Percentiles rank a stretch among this genome's conserved stretches.
Evolutionary conservation across 2,329 filamentous ascomycete species (phyloP).

Genomic region (Dactylellina drechsleri): DNA sequence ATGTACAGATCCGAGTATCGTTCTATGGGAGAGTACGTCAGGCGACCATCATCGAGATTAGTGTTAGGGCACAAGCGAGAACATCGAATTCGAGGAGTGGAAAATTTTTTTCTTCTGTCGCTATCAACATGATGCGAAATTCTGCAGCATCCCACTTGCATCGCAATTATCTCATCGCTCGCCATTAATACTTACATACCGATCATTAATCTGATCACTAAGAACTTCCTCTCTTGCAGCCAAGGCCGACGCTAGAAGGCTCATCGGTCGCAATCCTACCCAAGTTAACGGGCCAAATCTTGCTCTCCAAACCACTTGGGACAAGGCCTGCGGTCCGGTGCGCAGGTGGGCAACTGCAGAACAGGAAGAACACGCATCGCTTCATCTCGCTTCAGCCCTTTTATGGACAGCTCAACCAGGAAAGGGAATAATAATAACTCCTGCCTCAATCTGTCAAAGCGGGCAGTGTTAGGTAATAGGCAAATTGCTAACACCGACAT

Average conservation of each 20-base stretch:
- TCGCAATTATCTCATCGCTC: conserved; percentile 51
- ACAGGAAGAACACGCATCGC: conserved; percentile 51
- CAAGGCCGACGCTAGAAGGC: conserved; percentile 51
- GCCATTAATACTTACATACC: too few relatives aligned
- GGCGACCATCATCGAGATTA: conserved; percentile 52
- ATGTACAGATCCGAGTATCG: conserved; percentile 41
- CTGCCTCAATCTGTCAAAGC: conserved; percentile 49
- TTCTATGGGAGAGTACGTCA: conserved; percentile 48
- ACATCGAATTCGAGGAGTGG: conserved; percentile 44
- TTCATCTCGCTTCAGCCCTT: conserved; percentile 54
- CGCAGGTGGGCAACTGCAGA: conserved; percentile 37
- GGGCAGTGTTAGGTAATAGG: conserved; percentile 43
- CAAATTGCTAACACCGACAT: conserved; percentile 47
- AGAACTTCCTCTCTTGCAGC: conserved; percentile 50
- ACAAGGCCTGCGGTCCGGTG: conserved; percentile 43
- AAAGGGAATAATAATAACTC: conserved; percentile 54
- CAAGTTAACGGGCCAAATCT: conserved; percentile 37
- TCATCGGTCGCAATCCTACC: conserved; percentile 30
- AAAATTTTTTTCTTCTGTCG: conserved; percentile 42
- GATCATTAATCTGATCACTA: conserved; percentile 33
- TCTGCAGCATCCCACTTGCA: conserved; percentile 24
- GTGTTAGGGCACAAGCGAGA: conserved; percentile 54
- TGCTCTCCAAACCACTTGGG: conserved; percentile 49
- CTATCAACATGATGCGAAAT: conserved; percentile 26
- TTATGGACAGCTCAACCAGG: conserved; percentile 51